phyloP scores from a whole-genome alignment of 306 rosid genomes.

The Castanopsis chinensis region DNA sequence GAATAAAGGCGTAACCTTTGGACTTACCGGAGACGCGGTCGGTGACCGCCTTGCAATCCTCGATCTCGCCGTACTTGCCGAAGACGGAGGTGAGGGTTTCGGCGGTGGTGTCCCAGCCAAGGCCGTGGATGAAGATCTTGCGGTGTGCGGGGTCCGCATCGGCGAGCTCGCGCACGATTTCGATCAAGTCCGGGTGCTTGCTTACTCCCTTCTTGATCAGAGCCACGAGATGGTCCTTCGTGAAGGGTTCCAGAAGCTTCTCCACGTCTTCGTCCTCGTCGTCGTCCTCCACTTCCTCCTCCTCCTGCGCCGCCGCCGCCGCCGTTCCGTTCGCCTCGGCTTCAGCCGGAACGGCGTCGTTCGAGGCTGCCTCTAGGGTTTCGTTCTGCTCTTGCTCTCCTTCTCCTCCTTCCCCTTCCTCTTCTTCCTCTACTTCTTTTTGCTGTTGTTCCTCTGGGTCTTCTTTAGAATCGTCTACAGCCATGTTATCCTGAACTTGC shows the following conservation, averaged over 20 bases:
- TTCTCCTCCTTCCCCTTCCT: constrained; percentile 21
- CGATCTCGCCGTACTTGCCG: constrained; percentile 55
- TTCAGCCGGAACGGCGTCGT: constrained; percentile 7
- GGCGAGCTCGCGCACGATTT: constrained; percentile 52
- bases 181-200: constrained; percentile 47
- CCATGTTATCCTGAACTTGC: constrained; percentile 15
- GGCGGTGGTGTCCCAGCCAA: constrained; percentile 68
- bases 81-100: constrained; percentile 56
- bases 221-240: constrained; percentile 54
- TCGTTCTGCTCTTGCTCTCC: constrained; percentile 5
- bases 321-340: constrained; percentile 35
- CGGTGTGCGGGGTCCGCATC: constrained; percentile 74
- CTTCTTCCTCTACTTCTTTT: neutral
- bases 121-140: constrained; percentile 69
- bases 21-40: constrained; percentile 64
- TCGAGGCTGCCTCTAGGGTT: constrained; percentile 4
- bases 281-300: constrained; percentile 34
- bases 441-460: neutral
- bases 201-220: constrained; percentile 54
- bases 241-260: constrained; percentile 70
- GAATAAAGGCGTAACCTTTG: constrained; percentile 67
- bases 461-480: constrained; percentile 28
- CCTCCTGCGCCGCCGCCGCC: constrained; percentile 13
- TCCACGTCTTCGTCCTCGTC: constrained; percentile 59
- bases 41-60: constrained; percentile 64